Percentiles rank a stretch among this genome's conserved stretches.
Conservation (phyloP, 1,284 basidiomycete genomes). For the Cryptococcus floricola region DNA sequence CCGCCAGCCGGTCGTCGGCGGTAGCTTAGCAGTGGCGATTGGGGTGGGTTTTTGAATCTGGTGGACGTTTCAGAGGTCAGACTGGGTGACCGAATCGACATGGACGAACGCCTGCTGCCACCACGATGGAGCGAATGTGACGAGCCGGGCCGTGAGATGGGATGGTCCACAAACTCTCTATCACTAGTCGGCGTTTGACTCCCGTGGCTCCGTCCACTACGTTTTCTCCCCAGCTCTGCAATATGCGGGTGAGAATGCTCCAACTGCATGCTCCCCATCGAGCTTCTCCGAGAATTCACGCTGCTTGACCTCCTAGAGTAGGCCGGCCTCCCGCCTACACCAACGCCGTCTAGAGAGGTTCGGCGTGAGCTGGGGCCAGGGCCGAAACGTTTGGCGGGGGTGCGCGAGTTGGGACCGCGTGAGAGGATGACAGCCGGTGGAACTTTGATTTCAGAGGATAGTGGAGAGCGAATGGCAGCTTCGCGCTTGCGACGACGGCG, state of each 20-base stretch:
- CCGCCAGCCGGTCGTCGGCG: constrained; percentile 40
- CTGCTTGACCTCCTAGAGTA: constrained; percentile 46
- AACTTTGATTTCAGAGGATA: constrained; percentile 16
- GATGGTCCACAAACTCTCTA: constrained; percentile 23
- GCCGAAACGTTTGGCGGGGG: constrained; percentile 23
- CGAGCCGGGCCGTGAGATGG: constrained; percentile 16
- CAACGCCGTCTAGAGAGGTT: constrained; percentile 26
- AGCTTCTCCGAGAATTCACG: constrained; percentile 48
- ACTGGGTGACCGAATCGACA: constrained; percentile 31
- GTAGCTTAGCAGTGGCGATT: constrained; percentile 43
- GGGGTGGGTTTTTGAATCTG: constrained; percentile 19
- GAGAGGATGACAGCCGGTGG: constrained; percentile 26
- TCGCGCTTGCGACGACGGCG: constrained; percentile 44
- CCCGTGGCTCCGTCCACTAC: constrained; percentile 39
- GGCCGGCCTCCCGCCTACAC: constrained; percentile 27
- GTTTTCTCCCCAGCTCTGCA: constrained; percentile 29
- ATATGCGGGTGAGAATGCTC: constrained; percentile 29
- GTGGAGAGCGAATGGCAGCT: constrained; percentile 10
- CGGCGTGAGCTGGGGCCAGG: constrained; percentile 23
- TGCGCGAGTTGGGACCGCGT: constrained; percentile 28
- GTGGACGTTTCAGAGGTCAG: constrained; percentile 20
- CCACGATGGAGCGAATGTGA: constrained; percentile 28
- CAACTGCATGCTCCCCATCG: constrained; percentile 39
- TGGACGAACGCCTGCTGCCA: constrained; percentile 24
- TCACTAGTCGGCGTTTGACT: constrained; percentile 49